Conservation (phyloP, 1,284 basidiomycete genomes). For the Chondrostereum purpureum region DNA sequence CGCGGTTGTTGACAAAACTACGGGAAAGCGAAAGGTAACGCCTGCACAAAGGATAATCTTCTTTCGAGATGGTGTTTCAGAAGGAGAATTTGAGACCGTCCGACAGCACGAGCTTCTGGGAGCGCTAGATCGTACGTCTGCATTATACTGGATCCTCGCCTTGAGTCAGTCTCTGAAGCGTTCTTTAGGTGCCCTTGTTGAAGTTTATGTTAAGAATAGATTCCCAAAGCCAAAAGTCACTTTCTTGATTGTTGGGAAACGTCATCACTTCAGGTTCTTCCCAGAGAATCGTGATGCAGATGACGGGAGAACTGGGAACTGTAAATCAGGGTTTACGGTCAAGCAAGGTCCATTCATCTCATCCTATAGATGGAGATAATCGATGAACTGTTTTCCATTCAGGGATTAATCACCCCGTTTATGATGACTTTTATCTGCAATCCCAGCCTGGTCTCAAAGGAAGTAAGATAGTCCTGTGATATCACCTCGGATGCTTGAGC, state of each 20-base stretch:
- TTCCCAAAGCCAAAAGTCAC: constrained; percentile 19
- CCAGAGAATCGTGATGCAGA: constrained; percentile 17
- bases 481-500: too few relatives aligned
- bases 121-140: constrained; percentile 24
- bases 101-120: constrained; percentile 8
- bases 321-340: constrained; percentile 24
- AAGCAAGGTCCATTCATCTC: constrained; percentile 19
- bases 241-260: constrained; percentile 33
- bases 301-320: constrained; percentile 24
- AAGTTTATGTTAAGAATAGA: constrained; percentile 9
- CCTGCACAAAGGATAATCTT: constrained; percentile 19
- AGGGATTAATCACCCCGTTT: constrained; percentile 26
- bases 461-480: constrained; percentile 21
- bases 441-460: constrained; percentile 31
- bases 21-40: constrained; percentile 2
- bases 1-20: background rate
- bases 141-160: too few relatives aligned
- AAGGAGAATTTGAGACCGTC: constrained; percentile 27
- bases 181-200: constrained; percentile 6
- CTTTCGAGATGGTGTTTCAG: constrained; percentile 34
- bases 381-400: background rate
- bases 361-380: too few relatives aligned
- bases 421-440: constrained; percentile 29
- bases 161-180: background rate
- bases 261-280: constrained; percentile 35